Evolutionary conservation across 179 eudicot genomes (phyloP), one percentile per base, ranked within the genome.

Genomic region (Carnegiea gigantea): DNA sequence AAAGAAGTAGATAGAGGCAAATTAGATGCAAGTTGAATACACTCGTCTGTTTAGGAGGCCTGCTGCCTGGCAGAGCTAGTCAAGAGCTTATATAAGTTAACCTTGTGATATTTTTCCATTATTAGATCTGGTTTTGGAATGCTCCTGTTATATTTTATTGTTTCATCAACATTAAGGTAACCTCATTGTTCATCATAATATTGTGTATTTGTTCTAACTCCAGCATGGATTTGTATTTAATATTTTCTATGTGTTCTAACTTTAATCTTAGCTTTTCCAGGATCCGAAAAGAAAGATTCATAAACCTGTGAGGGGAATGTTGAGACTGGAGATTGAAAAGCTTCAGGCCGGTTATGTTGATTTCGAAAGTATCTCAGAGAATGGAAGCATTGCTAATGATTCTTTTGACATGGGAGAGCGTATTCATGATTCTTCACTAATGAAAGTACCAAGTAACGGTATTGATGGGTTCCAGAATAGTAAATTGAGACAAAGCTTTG

Each of bases 211-310:
- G 9, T 40, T 40, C 48, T 17, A 64, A 23, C 36, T 14, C 72
- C 38, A 18, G 20, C 28, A 14, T 67, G 38, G 72, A 67, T 59
- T 70, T 49, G 62, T 46, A 28, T 21, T 59, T 48, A 59, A 30
- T 46, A 54, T 70, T 75, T 5, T 75, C 26, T 23, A 30, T n/a
- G 26, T 43, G 15, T 80, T 77, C 20, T 79, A 44, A 79, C 38
- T 36, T 40, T 59, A 48, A 38, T 49, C 30, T 78, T 67, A 68
- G 8, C 70, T 81, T 53, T 24, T 77, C 18, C 81, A 97, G 99
- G 99, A 97, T 88, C 99, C 99, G 62, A 97, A 97, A 87, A 91
- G 95, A 73, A 97, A 97, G 89, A 88, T 93, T 81, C 99, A 97
- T 78, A 97, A 97, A 85, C 99, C 99, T 44, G 99, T 97, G 82